phyloP scores from a whole-genome alignment of 495 filamentous ascomycete genomes.

The Aspergillus sclerotioniger region DNA sequence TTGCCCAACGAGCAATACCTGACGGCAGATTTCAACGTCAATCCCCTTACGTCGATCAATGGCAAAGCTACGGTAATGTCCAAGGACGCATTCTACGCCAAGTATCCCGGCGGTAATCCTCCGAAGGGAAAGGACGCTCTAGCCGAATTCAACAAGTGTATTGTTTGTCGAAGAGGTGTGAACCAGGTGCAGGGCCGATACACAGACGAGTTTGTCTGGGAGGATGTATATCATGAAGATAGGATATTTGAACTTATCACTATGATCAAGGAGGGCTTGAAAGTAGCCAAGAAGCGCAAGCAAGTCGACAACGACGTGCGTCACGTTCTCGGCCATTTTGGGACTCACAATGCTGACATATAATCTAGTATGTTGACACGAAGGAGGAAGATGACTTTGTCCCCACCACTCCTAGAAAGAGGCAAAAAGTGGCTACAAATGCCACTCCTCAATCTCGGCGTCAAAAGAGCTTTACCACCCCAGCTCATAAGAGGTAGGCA shows the following conservation, averaged over 20 bases:
- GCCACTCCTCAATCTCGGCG: conserved; percentile 59
- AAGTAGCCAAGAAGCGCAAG: conserved; percentile 53
- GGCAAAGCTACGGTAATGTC: conserved; percentile 84
- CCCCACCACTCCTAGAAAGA: conserved; percentile 60
- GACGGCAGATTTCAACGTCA: conserved; percentile 77
- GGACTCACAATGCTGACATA: conserved; percentile 13
- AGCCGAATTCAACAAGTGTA: conserved; percentile 80
- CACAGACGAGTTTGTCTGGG: conserved; percentile 91
- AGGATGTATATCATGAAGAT: conserved; percentile 69
- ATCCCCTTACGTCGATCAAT: conserved; percentile 85
- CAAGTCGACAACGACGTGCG: conserved; percentile 51
- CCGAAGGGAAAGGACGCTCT: conserved; percentile 57
- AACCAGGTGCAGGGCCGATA: conserved; percentile 86
- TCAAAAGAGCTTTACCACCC: conserved; percentile 61
- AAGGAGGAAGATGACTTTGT: conserved; percentile 47
- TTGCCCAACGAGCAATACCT: conserved; percentile 91
- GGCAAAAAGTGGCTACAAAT: conserved; percentile 51
- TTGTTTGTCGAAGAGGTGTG: conserved; percentile 85
- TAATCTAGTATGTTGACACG: conserved; percentile 35
- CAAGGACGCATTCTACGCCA: conserved; percentile 55
- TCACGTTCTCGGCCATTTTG: not conserved
- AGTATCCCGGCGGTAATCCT: conserved; percentile 74
- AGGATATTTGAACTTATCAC: conserved; percentile 63
- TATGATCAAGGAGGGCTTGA: conserved; percentile 60
- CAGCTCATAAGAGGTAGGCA: conserved; percentile 62